phyloP scores from a whole-genome alignment of 2,329 filamentous ascomycete species.

The Keithomyces neogunnii region DNA sequence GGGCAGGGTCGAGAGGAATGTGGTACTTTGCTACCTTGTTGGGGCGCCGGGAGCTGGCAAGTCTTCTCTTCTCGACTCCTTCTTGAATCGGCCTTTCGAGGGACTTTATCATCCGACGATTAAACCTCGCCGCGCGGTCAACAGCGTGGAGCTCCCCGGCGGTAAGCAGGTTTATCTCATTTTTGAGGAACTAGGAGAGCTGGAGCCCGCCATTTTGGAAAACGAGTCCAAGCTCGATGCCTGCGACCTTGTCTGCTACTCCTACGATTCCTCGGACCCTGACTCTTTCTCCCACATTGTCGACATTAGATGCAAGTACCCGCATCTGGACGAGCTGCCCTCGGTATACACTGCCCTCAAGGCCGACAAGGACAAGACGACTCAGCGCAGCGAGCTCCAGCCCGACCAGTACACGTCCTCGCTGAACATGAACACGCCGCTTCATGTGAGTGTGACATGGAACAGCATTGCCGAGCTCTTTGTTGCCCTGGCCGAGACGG shows the following conservation, averaged over 20 bases:
- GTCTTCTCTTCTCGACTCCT: slow-evolving; percentile 81
- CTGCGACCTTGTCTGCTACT: slow-evolving; percentile 90
- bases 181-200: slow-evolving; percentile 85
- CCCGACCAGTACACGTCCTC: slow-evolving; percentile 84
- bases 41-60: slow-evolving; percentile 84
- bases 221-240: slow-evolving; percentile 85
- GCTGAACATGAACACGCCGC: slow-evolving; percentile 79
- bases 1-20: slow-evolving; percentile 84
- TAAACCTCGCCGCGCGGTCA: slow-evolving; percentile 86
- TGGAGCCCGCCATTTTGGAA: slow-evolving; percentile 91
- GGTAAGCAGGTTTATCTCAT: slow-evolving; percentile 97
- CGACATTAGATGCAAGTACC: slow-evolving; percentile 66
- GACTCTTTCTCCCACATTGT: slow-evolving; percentile 93
- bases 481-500: slow-evolving; percentile 81
- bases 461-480: slow-evolving; percentile 90
- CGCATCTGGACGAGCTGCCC: slow-evolving; percentile 80
- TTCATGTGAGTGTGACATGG: slow-evolving; percentile 95
- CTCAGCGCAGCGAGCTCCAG: slow-evolving; percentile 84
- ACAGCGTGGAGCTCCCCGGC: slow-evolving; percentile 90
- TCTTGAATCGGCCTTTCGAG: slow-evolving; percentile 81
- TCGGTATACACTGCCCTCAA: slow-evolving; percentile 90
- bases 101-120: slow-evolving; percentile 86
- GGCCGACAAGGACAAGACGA: slow-evolving; percentile 91
- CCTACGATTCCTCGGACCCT: slow-evolving; percentile 93
- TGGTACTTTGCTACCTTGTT: slow-evolving; percentile 87